Evolutionary conservation across 441 rosid genomes (phyloP).

Genomic region (Populus hybrid): DNA sequence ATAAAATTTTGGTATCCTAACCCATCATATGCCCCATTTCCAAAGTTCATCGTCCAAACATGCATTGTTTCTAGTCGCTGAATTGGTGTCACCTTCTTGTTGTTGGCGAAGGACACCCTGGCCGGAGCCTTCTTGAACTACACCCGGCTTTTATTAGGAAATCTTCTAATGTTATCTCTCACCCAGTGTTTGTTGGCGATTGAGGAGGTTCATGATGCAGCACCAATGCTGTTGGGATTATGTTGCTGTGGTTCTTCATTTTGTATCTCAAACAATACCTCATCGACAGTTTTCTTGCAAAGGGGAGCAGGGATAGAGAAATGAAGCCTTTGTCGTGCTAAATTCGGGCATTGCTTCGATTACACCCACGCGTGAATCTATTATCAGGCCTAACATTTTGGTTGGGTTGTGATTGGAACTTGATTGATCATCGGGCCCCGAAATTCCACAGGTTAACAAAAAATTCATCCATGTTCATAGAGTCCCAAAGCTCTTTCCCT

Average conservation of each 20-base stretch:
- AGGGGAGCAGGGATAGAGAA: constrained; percentile 60
- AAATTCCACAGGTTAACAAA: constrained; percentile 57
- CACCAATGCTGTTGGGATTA: constrained; percentile 19
- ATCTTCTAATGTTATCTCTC: constrained; percentile 93
- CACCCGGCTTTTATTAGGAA: constrained; percentile 87
- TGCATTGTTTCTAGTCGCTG: constrained; percentile 10
- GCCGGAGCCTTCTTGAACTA: constrained; percentile 59
- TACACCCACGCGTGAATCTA: constrained; percentile 14
- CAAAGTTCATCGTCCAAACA: too few species aligned
- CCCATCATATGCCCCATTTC: constrained; percentile 32
- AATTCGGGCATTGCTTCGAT: constrained; percentile 14
- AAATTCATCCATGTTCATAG: constrained; percentile 83
- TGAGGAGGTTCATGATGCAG: constrained; percentile 32
- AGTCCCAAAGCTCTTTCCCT: constrained; percentile 75
- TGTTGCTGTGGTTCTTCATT: constrained; percentile 34
- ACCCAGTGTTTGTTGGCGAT: constrained; percentile 68
- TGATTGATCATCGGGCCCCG: constrained; percentile 40
- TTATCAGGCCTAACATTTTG: constrained; percentile 32
- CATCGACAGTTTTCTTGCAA: constrained; percentile 76
- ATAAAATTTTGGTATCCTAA: constrained; percentile 24
- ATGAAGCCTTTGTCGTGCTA: constrained; percentile 55
- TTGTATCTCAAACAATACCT: constrained; percentile 76
- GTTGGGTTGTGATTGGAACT: constrained; percentile 21
- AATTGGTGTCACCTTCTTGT: constrained; percentile 5
- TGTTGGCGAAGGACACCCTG: too few species aligned